phyloP scores from a whole-genome alignment of 192 early-diverging fungal species.

The Coemansia sp. region DNA sequence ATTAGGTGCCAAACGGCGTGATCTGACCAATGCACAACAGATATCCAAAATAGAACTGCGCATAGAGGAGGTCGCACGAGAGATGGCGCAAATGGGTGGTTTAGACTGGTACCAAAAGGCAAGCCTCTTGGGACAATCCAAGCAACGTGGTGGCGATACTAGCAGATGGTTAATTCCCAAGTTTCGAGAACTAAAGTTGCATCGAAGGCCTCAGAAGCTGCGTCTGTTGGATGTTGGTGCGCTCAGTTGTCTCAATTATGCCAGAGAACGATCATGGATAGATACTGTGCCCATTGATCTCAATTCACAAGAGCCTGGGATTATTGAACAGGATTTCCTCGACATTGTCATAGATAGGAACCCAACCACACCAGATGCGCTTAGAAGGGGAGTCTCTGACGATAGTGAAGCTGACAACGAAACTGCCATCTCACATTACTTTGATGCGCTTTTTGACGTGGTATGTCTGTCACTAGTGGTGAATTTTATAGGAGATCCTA shows the following conservation, averaged over 20 bases:
- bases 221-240: slow-evolving; percentile 84
- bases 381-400: neutral
- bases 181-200: slow-evolving; percentile 42
- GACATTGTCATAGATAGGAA: slow-evolving; percentile 39
- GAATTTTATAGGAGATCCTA: slow-evolving; percentile 84
- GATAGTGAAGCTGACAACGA: slow-evolving; percentile 37
- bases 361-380: too few relatives aligned
- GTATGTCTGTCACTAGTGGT: slow-evolving; percentile 81
- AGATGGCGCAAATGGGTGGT: slow-evolving; percentile 68
- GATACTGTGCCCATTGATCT: slow-evolving; percentile 79
- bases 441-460: slow-evolving; percentile 60
- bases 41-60: slow-evolving; percentile 55
- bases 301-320: slow-evolving; percentile 73
- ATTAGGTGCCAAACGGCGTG: slow-evolving; percentile 18
- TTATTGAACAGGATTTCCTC: slow-evolving; percentile 82
- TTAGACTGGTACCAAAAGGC: slow-evolving; percentile 88
- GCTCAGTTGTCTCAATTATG: slow-evolving; percentile 73
- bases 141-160: slow-evolving; percentile 76
- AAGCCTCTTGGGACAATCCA: slow-evolving; percentile 76
- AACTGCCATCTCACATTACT: slow-evolving; percentile 22
- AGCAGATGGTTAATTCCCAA: slow-evolving; percentile 76
- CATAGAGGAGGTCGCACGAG: slow-evolving; percentile 16
- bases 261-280: slow-evolving; percentile 65
- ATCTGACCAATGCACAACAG: slow-evolving; percentile 34
- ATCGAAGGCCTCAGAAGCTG: slow-evolving; percentile 23